Conservation (phyloP, 1,284 basidiomycete genomes). For the Fereydounia khargensis region DNA sequence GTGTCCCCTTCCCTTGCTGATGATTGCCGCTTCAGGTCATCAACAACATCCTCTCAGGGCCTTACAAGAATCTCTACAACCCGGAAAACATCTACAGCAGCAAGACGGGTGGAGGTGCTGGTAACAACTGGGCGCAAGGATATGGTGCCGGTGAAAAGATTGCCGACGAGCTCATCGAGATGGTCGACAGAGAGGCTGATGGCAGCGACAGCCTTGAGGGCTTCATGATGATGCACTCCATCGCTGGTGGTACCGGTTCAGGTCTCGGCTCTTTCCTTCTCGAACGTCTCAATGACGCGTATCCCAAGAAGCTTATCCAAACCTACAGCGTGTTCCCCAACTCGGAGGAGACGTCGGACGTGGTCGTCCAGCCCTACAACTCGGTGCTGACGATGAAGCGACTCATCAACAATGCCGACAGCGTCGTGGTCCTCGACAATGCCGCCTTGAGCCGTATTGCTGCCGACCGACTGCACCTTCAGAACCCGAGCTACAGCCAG, state of each 20-base stretch:
- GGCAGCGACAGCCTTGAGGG: conserved; percentile 98
- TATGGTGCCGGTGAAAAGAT: conserved; percentile 78
- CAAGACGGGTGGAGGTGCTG: conserved; percentile 93
- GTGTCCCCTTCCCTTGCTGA: neutral
- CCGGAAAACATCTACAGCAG: conserved; percentile 96
- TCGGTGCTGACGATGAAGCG: conserved; percentile 89
- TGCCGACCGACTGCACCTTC: conserved; percentile 82
- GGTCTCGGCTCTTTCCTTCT: conserved; percentile 95
- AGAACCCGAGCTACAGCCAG: conserved; percentile 82
- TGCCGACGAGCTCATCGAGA: conserved; percentile 98
- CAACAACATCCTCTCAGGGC: conserved; percentile 87
- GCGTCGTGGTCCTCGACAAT: conserved; percentile 95
- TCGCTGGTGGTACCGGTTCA: conserved; percentile 96
- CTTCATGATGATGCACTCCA: conserved; percentile 98
- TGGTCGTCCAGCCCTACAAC: conserved; percentile 91
- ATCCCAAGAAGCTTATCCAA: conserved; percentile 98
- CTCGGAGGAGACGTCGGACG: conserved; percentile 55
- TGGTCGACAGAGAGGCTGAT: conserved; percentile 97
- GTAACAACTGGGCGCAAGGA: conserved; percentile 98
- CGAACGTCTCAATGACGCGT: conserved; percentile 93
- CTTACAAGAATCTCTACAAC: conserved; percentile 91
- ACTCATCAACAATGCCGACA: conserved; percentile 92
- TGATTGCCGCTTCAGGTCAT: conserved; percentile 89
- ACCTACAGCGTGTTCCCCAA: conserved; percentile 99
- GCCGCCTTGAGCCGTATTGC: conserved; percentile 88